phyloP scores from a whole-genome alignment of 805 yeast species.

The Candida silvatica region DNA sequence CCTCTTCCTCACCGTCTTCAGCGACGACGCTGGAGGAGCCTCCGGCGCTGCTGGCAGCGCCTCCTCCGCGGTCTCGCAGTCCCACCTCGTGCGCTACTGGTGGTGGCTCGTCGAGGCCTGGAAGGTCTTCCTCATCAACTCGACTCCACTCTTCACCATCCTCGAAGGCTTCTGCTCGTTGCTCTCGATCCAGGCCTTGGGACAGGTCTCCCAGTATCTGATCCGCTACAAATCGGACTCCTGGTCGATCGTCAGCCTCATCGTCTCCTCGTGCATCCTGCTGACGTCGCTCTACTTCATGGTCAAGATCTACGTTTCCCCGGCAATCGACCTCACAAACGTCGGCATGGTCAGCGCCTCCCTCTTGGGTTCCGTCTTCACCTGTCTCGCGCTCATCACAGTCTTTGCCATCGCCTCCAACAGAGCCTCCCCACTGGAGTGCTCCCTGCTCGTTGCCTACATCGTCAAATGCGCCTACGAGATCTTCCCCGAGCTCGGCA shows the following conservation, averaged over 20 bases:
- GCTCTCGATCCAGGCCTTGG: slow-evolving; percentile 85
- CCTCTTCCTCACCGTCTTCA: slow-evolving; percentile 50
- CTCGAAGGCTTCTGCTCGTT: slow-evolving; percentile 92
- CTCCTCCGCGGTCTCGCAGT: background rate
- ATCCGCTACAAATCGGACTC: slow-evolving; percentile 55
- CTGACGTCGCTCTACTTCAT: slow-evolving; percentile 73
- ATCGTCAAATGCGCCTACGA: slow-evolving; percentile 90
- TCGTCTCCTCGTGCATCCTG: slow-evolving; percentile 65
- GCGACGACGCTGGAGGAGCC: slow-evolving; percentile 19
- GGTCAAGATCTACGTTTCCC: slow-evolving; percentile 74
- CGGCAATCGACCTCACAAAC: slow-evolving; percentile 43
- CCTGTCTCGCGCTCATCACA: slow-evolving; percentile 66
- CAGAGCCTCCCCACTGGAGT: slow-evolving; percentile 84
- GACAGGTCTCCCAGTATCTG: slow-evolving; percentile 72
- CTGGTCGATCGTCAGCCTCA: slow-evolving; percentile 69
- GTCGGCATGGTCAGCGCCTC: slow-evolving; percentile 72
- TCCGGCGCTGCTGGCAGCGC: slow-evolving; percentile 3
- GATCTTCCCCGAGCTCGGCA: slow-evolving; percentile 80
- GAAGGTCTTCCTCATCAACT: slow-evolving; percentile 61
- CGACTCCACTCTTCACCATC: slow-evolving; percentile 84
- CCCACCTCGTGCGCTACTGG: slow-evolving; percentile 11
- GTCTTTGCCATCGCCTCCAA: slow-evolving; percentile 77
- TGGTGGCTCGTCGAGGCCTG: slow-evolving; percentile 50
- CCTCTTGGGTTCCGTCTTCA: slow-evolving; percentile 75
- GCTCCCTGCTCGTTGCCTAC: slow-evolving; percentile 79